Evolutionary conservation across 2,329 filamentous ascomycete genomes (phyloP).

Genomic region (Fusarium proliferatum): DNA sequence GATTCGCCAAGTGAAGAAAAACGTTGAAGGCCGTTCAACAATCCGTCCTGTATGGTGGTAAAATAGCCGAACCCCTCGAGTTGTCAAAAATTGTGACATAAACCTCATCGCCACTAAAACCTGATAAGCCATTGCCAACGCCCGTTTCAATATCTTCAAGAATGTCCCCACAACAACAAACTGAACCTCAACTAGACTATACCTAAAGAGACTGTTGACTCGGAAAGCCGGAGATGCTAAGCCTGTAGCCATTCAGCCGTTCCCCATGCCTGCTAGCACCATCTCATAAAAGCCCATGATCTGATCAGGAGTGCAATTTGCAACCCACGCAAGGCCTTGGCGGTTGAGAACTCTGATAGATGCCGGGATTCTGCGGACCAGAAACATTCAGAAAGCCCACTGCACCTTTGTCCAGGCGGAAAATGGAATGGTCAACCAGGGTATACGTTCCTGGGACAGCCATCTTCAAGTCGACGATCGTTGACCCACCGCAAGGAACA

Average conservation of each 20-base stretch:
- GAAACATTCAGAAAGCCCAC: slow-evolving; percentile 8
- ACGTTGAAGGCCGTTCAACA: no score
- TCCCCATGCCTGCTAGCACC: not conserved
- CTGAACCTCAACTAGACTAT: not conserved
- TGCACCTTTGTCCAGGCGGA: slow-evolving; percentile 22
- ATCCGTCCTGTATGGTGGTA: not conserved
- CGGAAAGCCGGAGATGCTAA: not conserved
- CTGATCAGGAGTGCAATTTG: not conserved
- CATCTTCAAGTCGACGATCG: slow-evolving; percentile 28
- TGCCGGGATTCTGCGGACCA: not conserved
- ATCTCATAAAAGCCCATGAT: not conserved
- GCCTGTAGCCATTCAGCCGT: not conserved
- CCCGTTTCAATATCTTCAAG: not conserved
- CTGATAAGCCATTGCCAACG: not conserved
- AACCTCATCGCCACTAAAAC: no score
- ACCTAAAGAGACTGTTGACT: not conserved
- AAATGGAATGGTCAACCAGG: slow-evolving; percentile 21
- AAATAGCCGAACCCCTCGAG: not conserved
- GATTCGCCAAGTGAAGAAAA: not conserved
- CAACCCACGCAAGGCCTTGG: not conserved
- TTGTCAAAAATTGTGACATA: not conserved
- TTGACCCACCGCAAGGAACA: slow-evolving; percentile 17
- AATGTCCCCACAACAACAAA: not conserved
- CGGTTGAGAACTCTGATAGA: not conserved
- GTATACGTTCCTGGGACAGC: slow-evolving; percentile 24